phyloP scores from a whole-genome alignment of 345 rosid species.

The Bruguiera sexangula region DNA sequence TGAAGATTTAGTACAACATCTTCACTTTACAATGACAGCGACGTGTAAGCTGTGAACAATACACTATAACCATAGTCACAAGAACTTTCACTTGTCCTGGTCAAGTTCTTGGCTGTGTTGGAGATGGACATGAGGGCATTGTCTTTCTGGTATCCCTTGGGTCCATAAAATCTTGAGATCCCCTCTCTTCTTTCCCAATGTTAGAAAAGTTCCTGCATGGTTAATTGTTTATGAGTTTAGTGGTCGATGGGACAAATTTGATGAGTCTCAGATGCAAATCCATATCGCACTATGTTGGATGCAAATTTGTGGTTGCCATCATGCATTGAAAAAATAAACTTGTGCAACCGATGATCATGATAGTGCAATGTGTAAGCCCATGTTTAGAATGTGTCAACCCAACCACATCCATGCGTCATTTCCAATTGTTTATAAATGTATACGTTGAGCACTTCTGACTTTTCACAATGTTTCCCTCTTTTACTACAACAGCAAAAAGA shows the following conservation, averaged over 20 bases:
- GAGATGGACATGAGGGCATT: constrained; percentile 22
- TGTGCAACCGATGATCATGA: too few relatives aligned
- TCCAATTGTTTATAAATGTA: background rate
- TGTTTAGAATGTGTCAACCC: too few relatives aligned
- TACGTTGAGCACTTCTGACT: background rate
- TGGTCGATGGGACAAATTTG: too few relatives aligned
- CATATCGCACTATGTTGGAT: too few relatives aligned
- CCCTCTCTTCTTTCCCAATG: constrained; percentile 29
- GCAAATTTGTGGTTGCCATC: too few relatives aligned
- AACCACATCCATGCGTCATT: too few relatives aligned
- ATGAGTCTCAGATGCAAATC: too few relatives aligned
- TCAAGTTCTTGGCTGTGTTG: constrained; percentile 15
- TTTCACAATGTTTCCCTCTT: background rate
- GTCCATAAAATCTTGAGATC: constrained; percentile 22
- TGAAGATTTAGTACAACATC: background rate
- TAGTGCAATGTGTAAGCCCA: too few relatives aligned
- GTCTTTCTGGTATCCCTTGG: constrained; percentile 24
- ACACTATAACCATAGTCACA: background rate
- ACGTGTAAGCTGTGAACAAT: background rate
- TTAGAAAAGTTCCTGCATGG: constrained; percentile 28
- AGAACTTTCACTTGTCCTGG: background rate
- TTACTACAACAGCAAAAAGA: background rate
- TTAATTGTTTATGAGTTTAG: background rate
- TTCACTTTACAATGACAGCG: background rate
- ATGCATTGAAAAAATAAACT: too few relatives aligned